Evolutionary conservation across 2,329 filamentous ascomycete genomes (phyloP).

Genomic region (Epichloe sibirici): DNA sequence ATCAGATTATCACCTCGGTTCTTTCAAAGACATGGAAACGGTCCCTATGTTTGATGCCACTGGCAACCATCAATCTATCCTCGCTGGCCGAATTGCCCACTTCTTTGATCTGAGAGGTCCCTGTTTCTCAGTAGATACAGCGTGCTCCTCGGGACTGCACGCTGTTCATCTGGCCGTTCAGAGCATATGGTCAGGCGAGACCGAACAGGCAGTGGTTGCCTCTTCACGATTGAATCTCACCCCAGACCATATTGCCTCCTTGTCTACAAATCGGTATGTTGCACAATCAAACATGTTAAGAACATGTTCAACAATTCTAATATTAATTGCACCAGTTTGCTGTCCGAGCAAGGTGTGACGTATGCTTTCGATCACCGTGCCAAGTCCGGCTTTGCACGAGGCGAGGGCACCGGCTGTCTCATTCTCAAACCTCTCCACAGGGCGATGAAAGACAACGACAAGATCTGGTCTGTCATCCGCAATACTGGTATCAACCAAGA

Average conservation of each 20-base stretch:
- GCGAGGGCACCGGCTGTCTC: constrained; percentile 44
- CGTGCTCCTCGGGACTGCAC: constrained; percentile 38
- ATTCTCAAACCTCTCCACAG: constrained; percentile 44
- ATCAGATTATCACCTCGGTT: constrained; percentile 35
- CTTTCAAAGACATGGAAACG: constrained; percentile 30
- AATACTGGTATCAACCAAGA: constrained; percentile 42
- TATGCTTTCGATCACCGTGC: constrained; percentile 25
- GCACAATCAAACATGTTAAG: neutral
- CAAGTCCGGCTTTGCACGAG: constrained; percentile 42
- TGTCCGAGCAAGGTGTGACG: constrained; percentile 16
- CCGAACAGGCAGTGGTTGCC: constrained; percentile 32
- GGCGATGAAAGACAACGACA: constrained; percentile 42
- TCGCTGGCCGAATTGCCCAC: constrained; percentile 42
- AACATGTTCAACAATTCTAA: neutral
- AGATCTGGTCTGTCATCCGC: constrained; percentile 38
- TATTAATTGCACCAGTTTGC: neutral
- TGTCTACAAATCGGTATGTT: constrained; percentile 11
- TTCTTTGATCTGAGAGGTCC: constrained; percentile 43
- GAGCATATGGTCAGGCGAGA: constrained; percentile 34
- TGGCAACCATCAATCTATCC: constrained; percentile 36
- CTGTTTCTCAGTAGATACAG: constrained; percentile 39
- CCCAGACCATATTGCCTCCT: constrained; percentile 24
- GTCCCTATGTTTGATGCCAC: constrained; percentile 41
- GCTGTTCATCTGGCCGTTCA: constrained; percentile 39
- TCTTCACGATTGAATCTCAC: constrained; percentile 35